Evolutionary conservation across 352 stramenopile genomes (phyloP), one percentile per base, ranked within the genome.

Genomic region (Phytophthora niederhauseri): DNA sequence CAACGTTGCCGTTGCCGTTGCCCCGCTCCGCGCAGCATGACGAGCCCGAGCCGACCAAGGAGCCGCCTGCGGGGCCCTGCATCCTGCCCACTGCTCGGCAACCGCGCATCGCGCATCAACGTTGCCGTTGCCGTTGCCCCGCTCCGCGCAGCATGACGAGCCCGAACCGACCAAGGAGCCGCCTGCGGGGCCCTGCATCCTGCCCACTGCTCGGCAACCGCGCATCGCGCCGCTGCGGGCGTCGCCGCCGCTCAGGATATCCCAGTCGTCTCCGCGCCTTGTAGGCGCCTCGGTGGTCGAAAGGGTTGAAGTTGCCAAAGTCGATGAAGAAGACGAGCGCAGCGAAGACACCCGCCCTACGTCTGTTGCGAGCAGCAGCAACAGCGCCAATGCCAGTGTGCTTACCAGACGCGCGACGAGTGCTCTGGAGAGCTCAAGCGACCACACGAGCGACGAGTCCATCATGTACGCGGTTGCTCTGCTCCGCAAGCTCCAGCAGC

Each of bases 401-500:
- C 20, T 61, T 0, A 43, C 34, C 8, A 73, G 28, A 66, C 60
- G 61, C 46, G 70, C 57, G 19, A 70, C 46, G 51, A 76, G 22
- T 63, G 54, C 59, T n/a, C 41, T 64, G 15, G 61, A 70, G n/a
- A 63, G 48, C 11, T 64, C 68, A 14, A 71, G 57, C n/a, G 69
- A 80, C 60, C 48, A 72, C 54, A 75, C 64, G 2, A 75, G 57
- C 41, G 72, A 87, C 58, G 76, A 82, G 22, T 76, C 82, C 14
- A 79, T 93, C 55, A 82, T 90, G 49, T 68, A 87, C 52, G 81
- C 82, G 1, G 72, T 93, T 14, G 70, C 79, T 17, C 60, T 91
- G 55, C 78, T 93, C 36, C 81, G 77, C 9, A 78, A 76, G 62
- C 69, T 90, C 17, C 82, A 93, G 56, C 75, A 88, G 30, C 63